Conservation (phyloP, 805 yeast species). For the Ogataea trehaloabstinens region DNA sequence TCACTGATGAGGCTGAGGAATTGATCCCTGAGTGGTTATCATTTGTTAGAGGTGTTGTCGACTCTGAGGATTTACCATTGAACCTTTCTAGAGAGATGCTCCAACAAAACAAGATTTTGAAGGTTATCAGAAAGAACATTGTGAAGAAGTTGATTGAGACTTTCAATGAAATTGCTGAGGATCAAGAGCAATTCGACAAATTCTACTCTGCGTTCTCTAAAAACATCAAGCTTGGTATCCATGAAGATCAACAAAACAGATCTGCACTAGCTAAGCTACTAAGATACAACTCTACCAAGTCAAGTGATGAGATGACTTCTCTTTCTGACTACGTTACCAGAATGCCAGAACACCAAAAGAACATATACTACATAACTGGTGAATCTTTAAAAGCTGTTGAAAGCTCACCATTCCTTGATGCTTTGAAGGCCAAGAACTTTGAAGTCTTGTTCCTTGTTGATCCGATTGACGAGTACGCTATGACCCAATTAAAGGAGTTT, state of each 20-base stretch:
- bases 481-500: conserved; percentile 98
- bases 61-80: conserved; percentile 98
- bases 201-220: conserved; percentile 97
- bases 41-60: conserved; percentile 98
- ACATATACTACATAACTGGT: conserved; percentile 99
- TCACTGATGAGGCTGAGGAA: conserved; percentile 99
- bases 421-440: conserved; percentile 95
- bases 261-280: conserved; percentile 89
- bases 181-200: conserved; percentile 96
- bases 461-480: conserved; percentile 99
- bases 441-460: conserved; percentile 97
- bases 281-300: conserved; percentile 96
- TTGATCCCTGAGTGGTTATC: conserved; percentile 98
- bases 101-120: conserved; percentile 99
- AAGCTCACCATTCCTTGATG: conserved; percentile 99
- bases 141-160: conserved; percentile 98
- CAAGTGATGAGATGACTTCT: conserved; percentile 90
- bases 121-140: conserved; percentile 98
- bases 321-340: conserved; percentile 96
- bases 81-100: conserved; percentile 99
- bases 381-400: conserved; percentile 96
- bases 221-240: conserved; percentile 98
- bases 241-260: conserved; percentile 99
- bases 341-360: conserved; percentile 99
- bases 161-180: conserved; percentile 99